A percentile compares a stretch with the other conserved stretches of the same genome.
Conservation (phyloP, 495 filamentous ascomycete species). For the Parmelia sp. region DNA sequence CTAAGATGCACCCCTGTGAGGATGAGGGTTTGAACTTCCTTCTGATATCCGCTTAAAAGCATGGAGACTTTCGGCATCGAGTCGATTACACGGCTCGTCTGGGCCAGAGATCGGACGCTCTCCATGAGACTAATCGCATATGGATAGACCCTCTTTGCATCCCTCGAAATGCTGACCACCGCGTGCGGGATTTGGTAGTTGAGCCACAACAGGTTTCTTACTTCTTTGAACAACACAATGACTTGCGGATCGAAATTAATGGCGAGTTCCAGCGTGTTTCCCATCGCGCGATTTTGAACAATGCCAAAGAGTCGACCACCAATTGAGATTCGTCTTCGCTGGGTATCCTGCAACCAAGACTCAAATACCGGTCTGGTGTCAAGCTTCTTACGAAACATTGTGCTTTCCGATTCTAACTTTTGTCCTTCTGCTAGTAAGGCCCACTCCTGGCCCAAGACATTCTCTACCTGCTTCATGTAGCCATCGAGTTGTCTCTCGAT, state of each 20-base stretch:
- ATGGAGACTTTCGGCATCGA: constrained; percentile 81
- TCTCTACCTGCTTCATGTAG: constrained; percentile 97
- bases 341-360: constrained; percentile 87
- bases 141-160: constrained; percentile 93
- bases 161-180: constrained; percentile 91
- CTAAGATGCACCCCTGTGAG: constrained; percentile 78
- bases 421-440: constrained; percentile 89
- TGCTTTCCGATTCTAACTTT: constrained; percentile 81
- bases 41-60: constrained; percentile 81
- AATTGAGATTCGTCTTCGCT: constrained; percentile 78
- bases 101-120: constrained; percentile 80
- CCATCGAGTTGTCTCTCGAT: constrained; percentile 90
- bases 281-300: constrained; percentile 73
- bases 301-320: constrained; percentile 88
- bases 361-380: constrained; percentile 90
- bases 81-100: constrained; percentile 73
- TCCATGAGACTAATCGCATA: constrained; percentile 98
- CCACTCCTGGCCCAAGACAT: constrained; percentile 91
- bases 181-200: constrained; percentile 87
- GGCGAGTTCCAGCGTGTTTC: constrained; percentile 74
- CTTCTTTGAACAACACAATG: constrained; percentile 96
- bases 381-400: constrained; percentile 89
- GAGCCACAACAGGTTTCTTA: constrained; percentile 91
- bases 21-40: constrained; percentile 74
- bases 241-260: constrained; percentile 98